Base-by-base conservation (phyloP, 73 alveolate species). In the Paramecium octaurelia region DNA sequence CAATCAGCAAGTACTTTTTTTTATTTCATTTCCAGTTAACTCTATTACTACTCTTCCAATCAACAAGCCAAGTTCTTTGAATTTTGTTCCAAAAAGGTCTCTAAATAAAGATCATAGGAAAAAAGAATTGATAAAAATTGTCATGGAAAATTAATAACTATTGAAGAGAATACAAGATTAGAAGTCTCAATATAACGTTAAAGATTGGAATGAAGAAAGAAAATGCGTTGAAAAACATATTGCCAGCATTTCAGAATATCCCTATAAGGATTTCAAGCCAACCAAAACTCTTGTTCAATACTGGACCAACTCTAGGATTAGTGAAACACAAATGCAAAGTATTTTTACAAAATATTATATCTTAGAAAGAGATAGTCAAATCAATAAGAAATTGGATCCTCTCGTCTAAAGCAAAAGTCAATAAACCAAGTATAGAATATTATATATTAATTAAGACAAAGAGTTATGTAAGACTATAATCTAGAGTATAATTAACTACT, bases 241-340 rank as follows among this genome's bases (percentile, higher is more conserved):
- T 14, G 69, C 90, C 18, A 77, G 43, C 24, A 77, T 77, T 24
- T 77, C 75, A 31, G 91, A 80, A 5, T 80, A 80, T 44, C 91
- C 91, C 8, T 80, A 80, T 35, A 80, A 80, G 38, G 89, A 76
- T 76, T 76, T 76, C 4, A 76, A 76, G 48, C 89, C 89, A 14
- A 76, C 89, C 4, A 76, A 42, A 76, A 76, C 89, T 38, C 42
- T 76, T 8, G 89, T 76, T 38, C 42, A 76, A 21, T 76, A 24
- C 42, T 76, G 89, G 89, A 43, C 89, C 6, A 76, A 76, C 23
- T 38, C 89, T 8, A 18, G 89, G 42, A 76, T 76, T 10, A 40
- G 23, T 76, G 89, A 76, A 42, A 14, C 71, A 1, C 27, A 27
- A 76, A 14, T 18, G 20, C 42, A 40, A 21, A 40, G 70, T 40